These are phyloP conservation scores for Phytopythium delawarense DNA, from an alignment of 352 stramenopile genomes.

Conservation along the genomic window DNA sequence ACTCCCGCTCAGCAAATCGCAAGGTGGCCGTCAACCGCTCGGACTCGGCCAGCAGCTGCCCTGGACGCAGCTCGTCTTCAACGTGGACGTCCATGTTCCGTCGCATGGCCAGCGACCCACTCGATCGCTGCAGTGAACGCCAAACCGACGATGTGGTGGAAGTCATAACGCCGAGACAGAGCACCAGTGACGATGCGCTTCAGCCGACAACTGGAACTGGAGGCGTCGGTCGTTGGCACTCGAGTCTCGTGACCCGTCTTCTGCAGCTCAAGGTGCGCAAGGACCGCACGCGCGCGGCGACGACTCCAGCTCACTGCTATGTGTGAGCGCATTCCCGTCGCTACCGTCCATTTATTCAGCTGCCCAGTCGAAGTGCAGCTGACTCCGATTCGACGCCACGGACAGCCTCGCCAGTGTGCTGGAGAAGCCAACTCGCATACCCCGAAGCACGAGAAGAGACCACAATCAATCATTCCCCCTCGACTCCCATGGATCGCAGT, in stretches of 20 bases:
- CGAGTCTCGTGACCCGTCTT: not conserved
- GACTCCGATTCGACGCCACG: no score
- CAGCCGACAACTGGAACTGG: no score
- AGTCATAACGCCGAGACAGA: not conserved
- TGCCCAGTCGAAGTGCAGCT: not conserved
- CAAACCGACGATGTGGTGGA: not conserved
- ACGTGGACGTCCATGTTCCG: slow-evolving; percentile 1
- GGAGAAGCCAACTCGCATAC: no score
- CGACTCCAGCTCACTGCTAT: not conserved
- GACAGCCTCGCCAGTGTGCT: no score
- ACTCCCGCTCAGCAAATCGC: no score
- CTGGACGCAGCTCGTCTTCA: not conserved
- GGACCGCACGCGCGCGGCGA: not conserved
- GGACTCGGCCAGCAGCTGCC: not conserved
- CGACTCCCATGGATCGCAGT: no score
- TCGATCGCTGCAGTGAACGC: no score
- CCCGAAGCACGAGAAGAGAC: no score
- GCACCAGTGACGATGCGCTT: not conserved
- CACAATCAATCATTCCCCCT: no score
- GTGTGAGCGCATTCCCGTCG: not conserved
- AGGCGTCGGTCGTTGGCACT: not conserved
- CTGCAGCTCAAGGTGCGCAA: not conserved
- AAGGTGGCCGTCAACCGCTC: not conserved
- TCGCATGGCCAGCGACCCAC: not conserved
- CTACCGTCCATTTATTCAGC: not conserved